Percentiles rank a stretch among this genome's conserved stretches.
These are phyloP conservation scores for Mediolabrus comicus DNA, from an alignment of 108 stramenopile genomes.

Conservation along the genomic window DNA sequence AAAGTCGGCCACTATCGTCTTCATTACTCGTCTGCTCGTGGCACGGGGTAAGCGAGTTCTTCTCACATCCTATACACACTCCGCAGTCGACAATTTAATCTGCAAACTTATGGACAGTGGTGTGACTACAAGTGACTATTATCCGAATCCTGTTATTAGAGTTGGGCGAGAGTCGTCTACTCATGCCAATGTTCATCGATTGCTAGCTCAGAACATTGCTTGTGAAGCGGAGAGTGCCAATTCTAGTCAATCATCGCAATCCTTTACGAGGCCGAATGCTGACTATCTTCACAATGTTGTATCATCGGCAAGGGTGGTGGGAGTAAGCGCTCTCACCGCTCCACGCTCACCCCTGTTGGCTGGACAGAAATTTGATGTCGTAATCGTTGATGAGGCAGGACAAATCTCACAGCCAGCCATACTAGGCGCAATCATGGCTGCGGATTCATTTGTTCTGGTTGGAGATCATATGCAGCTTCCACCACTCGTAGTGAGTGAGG, in stretches of 20 bases:
- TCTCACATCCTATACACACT: constrained; percentile 94
- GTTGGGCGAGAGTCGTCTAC: constrained; percentile 62
- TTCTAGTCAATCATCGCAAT: constrained; percentile 12
- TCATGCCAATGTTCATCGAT: constrained; percentile 53
- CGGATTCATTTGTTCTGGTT: constrained; percentile 90
- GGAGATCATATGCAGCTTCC: constrained; percentile 98
- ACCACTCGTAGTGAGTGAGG: constrained; percentile 85
- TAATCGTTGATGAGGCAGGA: constrained; percentile 98
- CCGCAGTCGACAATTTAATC: constrained; percentile 95
- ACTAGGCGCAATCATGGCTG: constrained; percentile 84
- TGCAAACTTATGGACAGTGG: constrained; percentile 85
- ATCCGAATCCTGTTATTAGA: constrained; percentile 48
- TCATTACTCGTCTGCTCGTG: constrained; percentile 83
- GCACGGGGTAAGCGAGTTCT: constrained; percentile 88
- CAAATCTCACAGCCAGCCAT: constrained; percentile 94
- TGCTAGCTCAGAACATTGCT: constrained; percentile 60
- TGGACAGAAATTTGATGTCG: constrained; percentile 90
- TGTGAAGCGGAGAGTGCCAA: constrained; percentile 20
- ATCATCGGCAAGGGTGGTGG: constrained; percentile 73
- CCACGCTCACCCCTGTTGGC: constrained; percentile 73
- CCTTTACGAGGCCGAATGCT: constrained; percentile 42
- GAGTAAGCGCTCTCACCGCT: constrained; percentile 80
- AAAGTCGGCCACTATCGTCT: constrained; percentile 84
- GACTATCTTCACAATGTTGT: constrained; percentile 54
- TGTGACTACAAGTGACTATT: constrained; percentile 16